Base-by-base conservation (phyloP, 768 basidiomycete species). In the Glaciozyma martinii region DNA sequence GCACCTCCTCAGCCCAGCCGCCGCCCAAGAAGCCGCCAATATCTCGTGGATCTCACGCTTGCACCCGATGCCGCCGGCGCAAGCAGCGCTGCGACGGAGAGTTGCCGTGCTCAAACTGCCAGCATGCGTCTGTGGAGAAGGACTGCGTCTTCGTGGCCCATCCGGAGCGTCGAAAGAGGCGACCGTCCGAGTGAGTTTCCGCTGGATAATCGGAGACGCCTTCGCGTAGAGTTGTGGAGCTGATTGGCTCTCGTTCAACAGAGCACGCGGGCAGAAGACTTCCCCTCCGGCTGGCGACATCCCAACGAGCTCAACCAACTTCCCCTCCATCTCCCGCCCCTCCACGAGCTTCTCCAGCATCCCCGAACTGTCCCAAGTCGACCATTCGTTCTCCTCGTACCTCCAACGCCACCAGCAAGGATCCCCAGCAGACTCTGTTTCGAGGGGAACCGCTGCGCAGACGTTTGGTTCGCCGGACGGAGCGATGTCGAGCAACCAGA, bases 41-140 rank as follows among this genome's bases (percentile, higher is more conserved):
- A n/a, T 19, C 27, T 12, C 52, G 52, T 1, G 52, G 52, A 16
- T 30, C 29, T 15, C 27, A 54, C 30, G 27, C 52, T 15, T 54
- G 52, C 52, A 29, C 30, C 29, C 62, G 66, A n/a, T 67, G 66
- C 46, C 63, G 63, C 37, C 19, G 46, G 2, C 37, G 66, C 15
- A 67, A 67, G 56, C 62, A 63, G n/a, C 66, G 66, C 15, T 67
- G 66, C 19, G 44, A 62, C 1, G 33, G 33, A 33, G 33, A 33
- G 33, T 10, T 42, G 4, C 4, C 29, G 0, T 66, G 66, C 40
- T 56, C 42, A 30, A 62, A 62, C 52, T 66, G 66, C 53, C 21
- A 42, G 23, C 33, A 33, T 33, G 33, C 33, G 5, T 57, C 43
- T 1, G 61, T 32, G 15, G 61, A 66, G 5, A 32, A 58, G 7